Conservation (phyloP, 805 yeast species). For the Sugiyamaella chiloensis region DNA sequence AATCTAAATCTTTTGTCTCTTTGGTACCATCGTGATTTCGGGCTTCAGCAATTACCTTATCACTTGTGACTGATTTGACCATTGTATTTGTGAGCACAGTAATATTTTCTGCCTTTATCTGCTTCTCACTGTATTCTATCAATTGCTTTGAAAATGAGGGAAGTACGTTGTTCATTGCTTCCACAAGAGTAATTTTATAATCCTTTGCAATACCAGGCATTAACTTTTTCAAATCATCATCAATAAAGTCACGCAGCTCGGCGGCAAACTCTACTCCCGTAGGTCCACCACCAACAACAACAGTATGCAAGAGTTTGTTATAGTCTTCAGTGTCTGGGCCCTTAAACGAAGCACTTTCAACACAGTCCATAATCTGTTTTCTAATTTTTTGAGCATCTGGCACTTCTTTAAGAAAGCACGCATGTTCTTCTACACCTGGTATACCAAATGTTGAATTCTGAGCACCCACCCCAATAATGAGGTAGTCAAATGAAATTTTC, state of each 20-base stretch:
- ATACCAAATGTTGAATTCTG: slow-evolving; percentile 92
- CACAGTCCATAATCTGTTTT: slow-evolving; percentile 74
- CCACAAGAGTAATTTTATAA: slow-evolving; percentile 78
- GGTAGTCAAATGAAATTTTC: slow-evolving; percentile 68
- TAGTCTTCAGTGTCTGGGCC: slow-evolving; percentile 67
- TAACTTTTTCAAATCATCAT: slow-evolving; percentile 85
- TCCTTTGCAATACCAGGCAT: slow-evolving; percentile 82
- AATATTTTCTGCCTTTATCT: slow-evolving; percentile 65
- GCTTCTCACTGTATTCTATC: slow-evolving; percentile 69
- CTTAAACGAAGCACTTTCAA: slow-evolving; percentile 84
- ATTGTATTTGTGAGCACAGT: slow-evolving; percentile 77
- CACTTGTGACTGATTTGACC: slow-evolving; percentile 79
- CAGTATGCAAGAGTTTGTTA: slow-evolving; percentile 77
- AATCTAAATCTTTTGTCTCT: slow-evolving; percentile 64
- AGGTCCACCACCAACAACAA: slow-evolving; percentile 98
- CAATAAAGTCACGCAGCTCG: slow-evolving; percentile 89
- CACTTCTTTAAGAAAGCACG: slow-evolving; percentile 85
- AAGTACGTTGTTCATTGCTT: slow-evolving; percentile 87
- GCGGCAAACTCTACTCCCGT: slow-evolving; percentile 94
- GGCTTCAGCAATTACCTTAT: slow-evolving; percentile 63
- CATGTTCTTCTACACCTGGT: slow-evolving; percentile 85
- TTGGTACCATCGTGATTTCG: slow-evolving; percentile 66
- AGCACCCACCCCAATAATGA: slow-evolving; percentile 93
- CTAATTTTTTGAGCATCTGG: slow-evolving; percentile 84
- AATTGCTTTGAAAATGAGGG: slow-evolving; percentile 43